Conservation (phyloP, 129 eudicot species). For the Chrysanthemum seticuspe region DNA sequence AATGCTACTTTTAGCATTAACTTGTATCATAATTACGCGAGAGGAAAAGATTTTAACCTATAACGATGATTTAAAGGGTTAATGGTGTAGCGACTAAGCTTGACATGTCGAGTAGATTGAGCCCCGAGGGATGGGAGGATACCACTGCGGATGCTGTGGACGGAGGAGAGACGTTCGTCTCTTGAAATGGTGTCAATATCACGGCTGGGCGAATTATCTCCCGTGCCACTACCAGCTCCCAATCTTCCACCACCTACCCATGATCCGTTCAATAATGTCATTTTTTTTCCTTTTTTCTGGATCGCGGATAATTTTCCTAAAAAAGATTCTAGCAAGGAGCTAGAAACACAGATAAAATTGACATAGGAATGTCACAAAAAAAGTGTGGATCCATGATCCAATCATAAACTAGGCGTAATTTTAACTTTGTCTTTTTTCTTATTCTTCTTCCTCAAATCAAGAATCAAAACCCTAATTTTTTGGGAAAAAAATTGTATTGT, state of each 20-base stretch:
- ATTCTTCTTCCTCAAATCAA: too few species aligned
- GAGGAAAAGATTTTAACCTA: slow-evolving; percentile 27
- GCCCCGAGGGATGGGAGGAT: slow-evolving; percentile 61
- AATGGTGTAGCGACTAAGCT: slow-evolving; percentile 45
- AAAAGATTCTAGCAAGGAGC: too few species aligned
- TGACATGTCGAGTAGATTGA: slow-evolving; percentile 36
- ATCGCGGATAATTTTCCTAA: not conserved
- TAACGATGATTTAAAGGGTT: slow-evolving; percentile 53
- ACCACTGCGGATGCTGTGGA: slow-evolving; percentile 43
- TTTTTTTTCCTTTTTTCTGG: not conserved
- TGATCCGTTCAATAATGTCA: slow-evolving; percentile 34
- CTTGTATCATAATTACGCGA: not conserved
- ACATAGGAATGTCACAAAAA: too few species aligned
- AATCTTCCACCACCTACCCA: slow-evolving; percentile 36
- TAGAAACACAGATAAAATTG: too few species aligned
- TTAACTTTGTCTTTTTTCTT: too few species aligned
- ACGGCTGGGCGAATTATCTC: slow-evolving; percentile 18
- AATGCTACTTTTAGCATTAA: not conserved
- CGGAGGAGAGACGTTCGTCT: slow-evolving; percentile 39
- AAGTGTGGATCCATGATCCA: too few species aligned
- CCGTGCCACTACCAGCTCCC: slow-evolving; percentile 8
- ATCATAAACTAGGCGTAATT: not conserved
- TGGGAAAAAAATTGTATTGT: not conserved
- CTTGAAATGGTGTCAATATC: slow-evolving; percentile 34
- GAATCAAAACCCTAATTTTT: slow-evolving; percentile 20